phyloP scores from a whole-genome alignment of 306 rosid genomes.

The Pterocarpus santalinus region DNA sequence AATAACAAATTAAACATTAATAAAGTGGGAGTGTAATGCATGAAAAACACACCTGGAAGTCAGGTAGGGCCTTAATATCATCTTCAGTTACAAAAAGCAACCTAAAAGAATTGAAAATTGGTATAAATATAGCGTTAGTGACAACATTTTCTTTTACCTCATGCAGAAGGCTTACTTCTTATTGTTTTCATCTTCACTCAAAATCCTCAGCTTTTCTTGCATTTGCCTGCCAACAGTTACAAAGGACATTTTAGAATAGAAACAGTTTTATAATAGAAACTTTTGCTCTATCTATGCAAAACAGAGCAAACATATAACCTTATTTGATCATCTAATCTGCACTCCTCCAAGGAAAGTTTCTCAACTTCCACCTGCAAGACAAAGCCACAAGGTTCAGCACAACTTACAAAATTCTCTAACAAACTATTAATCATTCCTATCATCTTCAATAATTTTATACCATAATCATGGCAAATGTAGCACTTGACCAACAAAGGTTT shows the following conservation, averaged over 20 bases:
- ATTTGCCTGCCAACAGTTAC: slow-evolving; percentile 68
- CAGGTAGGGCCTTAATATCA: slow-evolving; percentile 83
- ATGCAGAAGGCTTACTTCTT: slow-evolving; percentile 64
- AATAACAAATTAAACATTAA: slow-evolving; percentile 7
- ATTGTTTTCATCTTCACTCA: slow-evolving; percentile 87
- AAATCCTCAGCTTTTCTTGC: slow-evolving; percentile 85
- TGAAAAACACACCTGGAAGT: slow-evolving; percentile 70
- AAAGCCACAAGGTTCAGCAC: slow-evolving; percentile 49
- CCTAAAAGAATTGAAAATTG: slow-evolving; percentile 53
- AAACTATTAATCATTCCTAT: slow-evolving; percentile 27
- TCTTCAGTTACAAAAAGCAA: slow-evolving; percentile 94
- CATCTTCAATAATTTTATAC: slow-evolving; percentile 7
- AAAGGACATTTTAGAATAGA: slow-evolving; percentile 38
- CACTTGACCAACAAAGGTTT: slow-evolving; percentile 28
- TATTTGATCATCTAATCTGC: slow-evolving; percentile 80
- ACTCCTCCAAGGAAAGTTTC: slow-evolving; percentile 79
- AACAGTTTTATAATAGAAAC: slow-evolving; percentile 33
- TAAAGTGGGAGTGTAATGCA: slow-evolving; percentile 1
- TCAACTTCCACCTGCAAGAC: slow-evolving; percentile 89
- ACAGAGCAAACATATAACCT: slow-evolving; percentile 63
- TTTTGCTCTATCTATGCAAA: slow-evolving; percentile 35
- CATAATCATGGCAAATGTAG: slow-evolving; percentile 34
- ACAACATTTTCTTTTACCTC: slow-evolving; percentile 23
- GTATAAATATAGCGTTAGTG: slow-evolving; percentile 25
- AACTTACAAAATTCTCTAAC: slow-evolving; percentile 34